These are phyloP conservation scores for Paramecium octaurelia DNA, from an alignment of 73 alveolate species.

Conservation along the genomic window DNA sequence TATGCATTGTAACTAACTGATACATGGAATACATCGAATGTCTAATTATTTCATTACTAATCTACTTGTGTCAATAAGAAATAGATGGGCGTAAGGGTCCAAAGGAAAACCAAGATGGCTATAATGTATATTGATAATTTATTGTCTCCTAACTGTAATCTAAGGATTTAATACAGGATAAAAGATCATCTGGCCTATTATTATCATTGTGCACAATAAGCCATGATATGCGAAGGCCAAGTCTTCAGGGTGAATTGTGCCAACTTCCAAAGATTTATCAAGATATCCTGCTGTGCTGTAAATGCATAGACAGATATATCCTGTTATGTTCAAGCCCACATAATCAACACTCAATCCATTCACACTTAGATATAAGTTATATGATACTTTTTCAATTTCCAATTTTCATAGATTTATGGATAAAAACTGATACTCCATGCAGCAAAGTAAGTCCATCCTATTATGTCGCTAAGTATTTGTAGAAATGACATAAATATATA, in stretches of 20 bases:
- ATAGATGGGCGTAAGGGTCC: neutral
- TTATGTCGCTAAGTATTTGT: neutral
- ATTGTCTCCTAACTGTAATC: neutral
- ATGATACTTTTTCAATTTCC: neutral
- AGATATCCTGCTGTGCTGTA: slow-evolving; percentile 5
- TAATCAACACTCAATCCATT: slow-evolving; percentile 24
- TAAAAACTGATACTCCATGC: slow-evolving; percentile 41
- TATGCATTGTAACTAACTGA: neutral
- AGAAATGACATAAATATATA: neutral
- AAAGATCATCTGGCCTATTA: neutral
- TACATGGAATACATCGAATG: neutral
- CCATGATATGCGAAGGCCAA: slow-evolving; percentile 54
- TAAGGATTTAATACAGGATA: neutral
- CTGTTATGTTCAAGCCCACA: neutral
- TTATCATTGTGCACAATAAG: neutral
- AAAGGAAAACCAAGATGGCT: neutral
- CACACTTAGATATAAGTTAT: neutral
- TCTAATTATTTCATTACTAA: neutral
- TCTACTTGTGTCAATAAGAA: neutral
- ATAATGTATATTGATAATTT: neutral
- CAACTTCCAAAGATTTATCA: neutral
- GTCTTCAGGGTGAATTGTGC: neutral
- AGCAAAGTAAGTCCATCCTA: slow-evolving; percentile 44
- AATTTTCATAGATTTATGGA: neutral
- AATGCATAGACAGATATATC: slow-evolving; percentile 21